Evolutionary conservation across 2,329 filamentous ascomycete species (phyloP), one percentile per base, ranked within the genome.

Genomic region (Trichoderma sp.): DNA sequence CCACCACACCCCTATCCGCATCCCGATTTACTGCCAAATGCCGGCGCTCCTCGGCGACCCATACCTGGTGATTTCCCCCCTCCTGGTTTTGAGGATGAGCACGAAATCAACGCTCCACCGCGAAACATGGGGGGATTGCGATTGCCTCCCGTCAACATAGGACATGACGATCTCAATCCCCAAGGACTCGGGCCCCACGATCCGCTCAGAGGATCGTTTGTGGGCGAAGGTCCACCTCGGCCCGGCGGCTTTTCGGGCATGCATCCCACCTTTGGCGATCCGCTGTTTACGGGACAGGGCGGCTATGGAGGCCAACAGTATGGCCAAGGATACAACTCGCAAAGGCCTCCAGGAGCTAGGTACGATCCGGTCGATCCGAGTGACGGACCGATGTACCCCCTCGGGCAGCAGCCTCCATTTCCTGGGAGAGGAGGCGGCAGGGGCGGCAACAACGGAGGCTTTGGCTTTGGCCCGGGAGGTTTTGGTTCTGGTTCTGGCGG

Each of bases 241-340:
- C 84, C 86, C 1, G 88, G 89, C 15, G 88, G 90, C 24, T 87
- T 87, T 12, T 90, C 92, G 14, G 96, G 96, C 1, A 99, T 99
- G 96, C 93, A 98, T 81, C 96, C 96, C 1, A 97, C 95, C 0
- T 96, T 97, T 79, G 94, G 97, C 76, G 95, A 98, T 78, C 94
- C 93, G 7, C 82, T 98, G 62, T 97, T 97, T 79, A 87, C 87
- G 6, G 91, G 91, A 0, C 81, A 80, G 11, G 84, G 84, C 11
- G 81, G 81, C 1, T 83, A 79, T 7, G 81, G 85, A 3, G 81
- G 82, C 43, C 84, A 80, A 18, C 8, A 11, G 3, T 81, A 82
- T 9, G 76, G 74, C 7, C 72, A 74, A 6, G 76, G 73, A 3
- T 81, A 79, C 77, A 88, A 95, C 78, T 90, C 92, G 2, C 91